Base-by-base conservation (phyloP, 371 early-diverging fungal species). In the Zychaea mexicana region DNA sequence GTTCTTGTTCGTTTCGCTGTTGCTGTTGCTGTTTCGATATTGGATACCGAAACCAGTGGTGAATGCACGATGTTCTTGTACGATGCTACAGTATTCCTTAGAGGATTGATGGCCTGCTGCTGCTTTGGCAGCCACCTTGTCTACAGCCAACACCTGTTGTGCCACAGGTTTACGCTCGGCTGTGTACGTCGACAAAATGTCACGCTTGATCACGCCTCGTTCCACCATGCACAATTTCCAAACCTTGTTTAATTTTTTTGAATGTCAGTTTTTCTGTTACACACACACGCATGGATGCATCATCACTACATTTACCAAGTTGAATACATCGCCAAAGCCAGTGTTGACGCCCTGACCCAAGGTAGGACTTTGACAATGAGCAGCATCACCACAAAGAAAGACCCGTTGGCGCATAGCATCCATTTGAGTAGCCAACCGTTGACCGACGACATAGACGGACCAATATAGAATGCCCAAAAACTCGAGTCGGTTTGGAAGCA, bases 371-470 rank as follows among this genome's bases (percentile, higher is more conserved):
- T 77, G 80, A 33, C 75, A 74, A 52, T 79, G 80, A 5, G 77
- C 77, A 61, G 81, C 75, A 67, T 81, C 81, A 45, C 81, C 81
- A 66, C 74, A 74, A 7, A 81, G 60, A 26, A 81, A 78, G 2
- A 78, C 71, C 0, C 78, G 59, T 26, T 65, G 52, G 33, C 73
- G 62, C 49, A 72, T 68, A 6, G 73, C 72, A 60, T 69, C 68
- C 57, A 80, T 61, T 38, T 42, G 52, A 7, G 69, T 62, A 28
- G 78, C 81, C 52, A 64, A 61, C 1, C 78, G 68, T 39, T 80
- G 81, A 6, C 81, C 81, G 6, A 80, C 81, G 2, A 80, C 76
- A 59, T 80, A 80, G 0, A 76, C 72, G 15, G 81, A 72, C 81
- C 81, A 80, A 32, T 75, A 80, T 12, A 80, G 38, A 38, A 76